A percentile compares a stretch with the other conserved stretches of the same genome.
Conservation (phyloP, 1,284 basidiomycete species). For the Apiotrichum mycotoxinovorans region DNA sequence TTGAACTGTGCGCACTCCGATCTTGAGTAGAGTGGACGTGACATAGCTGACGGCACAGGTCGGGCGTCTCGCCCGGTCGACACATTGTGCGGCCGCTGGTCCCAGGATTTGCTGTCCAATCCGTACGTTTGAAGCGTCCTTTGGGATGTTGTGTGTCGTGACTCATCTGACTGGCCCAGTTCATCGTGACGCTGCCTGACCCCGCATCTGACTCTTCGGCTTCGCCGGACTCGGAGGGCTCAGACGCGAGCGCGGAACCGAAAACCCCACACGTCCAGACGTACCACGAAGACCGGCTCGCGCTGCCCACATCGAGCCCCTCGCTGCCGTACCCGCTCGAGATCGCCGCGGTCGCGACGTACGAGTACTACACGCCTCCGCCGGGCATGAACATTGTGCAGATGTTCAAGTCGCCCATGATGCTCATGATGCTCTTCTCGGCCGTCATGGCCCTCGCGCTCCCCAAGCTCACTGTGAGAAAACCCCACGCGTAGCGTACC, state of each 20-base stretch:
- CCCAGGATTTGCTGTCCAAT: constrained; percentile 31
- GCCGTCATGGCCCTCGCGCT: constrained; percentile 68
- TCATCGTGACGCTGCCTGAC: constrained; percentile 26
- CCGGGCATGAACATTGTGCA: constrained; percentile 66
- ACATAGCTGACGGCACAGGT: constrained; percentile 11
- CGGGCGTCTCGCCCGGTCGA: constrained; percentile 29
- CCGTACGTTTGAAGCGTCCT: constrained; percentile 18
- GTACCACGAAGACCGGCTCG: constrained; percentile 60
- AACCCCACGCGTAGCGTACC: background rate
- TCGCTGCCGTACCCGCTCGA: constrained; percentile 67
- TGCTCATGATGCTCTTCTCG: constrained; percentile 71
- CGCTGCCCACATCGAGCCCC: constrained; percentile 58
- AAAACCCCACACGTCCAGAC: constrained; percentile 54
- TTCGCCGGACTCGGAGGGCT: too few species aligned
- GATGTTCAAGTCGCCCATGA: constrained; percentile 84
- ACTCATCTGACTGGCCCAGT: constrained; percentile 15
- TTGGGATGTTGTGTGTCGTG: background rate
- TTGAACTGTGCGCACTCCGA: constrained; percentile 34
- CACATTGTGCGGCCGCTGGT: constrained; percentile 37
- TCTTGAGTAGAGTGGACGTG: background rate
- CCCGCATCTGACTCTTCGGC: too few species aligned
- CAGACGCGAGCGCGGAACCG: too few species aligned
- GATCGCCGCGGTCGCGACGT: constrained; percentile 57
- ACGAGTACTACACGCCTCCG: constrained; percentile 67
- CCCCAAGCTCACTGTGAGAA: constrained; percentile 72